Base-by-base conservation (phyloP, 192 early-diverging fungal genomes). In the Phlyctochytrium planicorne region DNA sequence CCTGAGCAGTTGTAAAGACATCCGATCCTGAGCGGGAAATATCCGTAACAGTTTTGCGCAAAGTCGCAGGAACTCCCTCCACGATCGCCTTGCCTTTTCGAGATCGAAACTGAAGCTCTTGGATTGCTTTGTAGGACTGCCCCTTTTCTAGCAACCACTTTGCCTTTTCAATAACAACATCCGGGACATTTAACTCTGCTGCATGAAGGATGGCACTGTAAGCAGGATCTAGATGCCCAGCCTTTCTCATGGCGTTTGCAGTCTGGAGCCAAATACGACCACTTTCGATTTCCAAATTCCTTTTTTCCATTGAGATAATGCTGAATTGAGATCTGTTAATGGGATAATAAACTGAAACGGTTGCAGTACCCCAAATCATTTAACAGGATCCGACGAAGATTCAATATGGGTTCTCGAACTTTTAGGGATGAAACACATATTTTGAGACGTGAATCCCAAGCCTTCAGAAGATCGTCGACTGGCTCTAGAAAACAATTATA, bases 211-310 rank as follows among this genome's bases (percentile, higher is more conserved):
- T 79, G 1, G 82, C 79, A 25, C 77, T 78, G 71, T 82, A 90
- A 0, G 85, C 83, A 0, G 88, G 71, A 37, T 86, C 80, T 29
- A 78, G 68, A 65, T 87, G 75, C 0, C 80, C 82, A 6, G 81
- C 79, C 62, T 90, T 84, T 6, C 87, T 73, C 0, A 88, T 80
- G 0, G 62, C 65, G 59, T 78, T 81, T 4, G 90, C 89, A 16
- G 82, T 83, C 60, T 88, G 76, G 2, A 91, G 69, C 89, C 90
- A 91, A 0, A 88, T 65, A n/a, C 52, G 37, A 4, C 88, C 86
- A 55, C 75, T 75, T 52, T 84, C 70, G 29, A 62, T 24, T 17
- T 66, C 37, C 4, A 57, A 20, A 59, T 30, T 29, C 35, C 12
- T 34, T 37, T 3, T 2, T 32, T 62, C 32, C n/a, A 30, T 30